These are phyloP conservation scores for Senecio squalidus DNA, from an alignment of 140 eudicot genomes.

Conservation along the genomic window DNA sequence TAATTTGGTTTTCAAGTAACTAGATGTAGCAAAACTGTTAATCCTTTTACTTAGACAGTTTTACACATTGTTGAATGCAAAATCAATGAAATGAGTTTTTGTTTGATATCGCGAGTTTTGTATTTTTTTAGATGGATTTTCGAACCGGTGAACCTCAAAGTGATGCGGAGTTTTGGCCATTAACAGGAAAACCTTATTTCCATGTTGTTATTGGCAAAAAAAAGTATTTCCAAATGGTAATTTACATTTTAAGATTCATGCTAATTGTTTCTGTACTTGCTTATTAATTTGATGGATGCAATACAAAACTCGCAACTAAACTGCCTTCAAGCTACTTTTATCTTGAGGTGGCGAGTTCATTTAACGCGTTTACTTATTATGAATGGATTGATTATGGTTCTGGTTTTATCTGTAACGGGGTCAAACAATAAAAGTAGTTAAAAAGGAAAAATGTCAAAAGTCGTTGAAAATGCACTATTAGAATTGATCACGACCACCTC, in stretches of 20 bases:
- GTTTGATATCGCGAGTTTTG: not conserved
- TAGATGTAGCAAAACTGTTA: too few relatives aligned
- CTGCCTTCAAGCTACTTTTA: not conserved
- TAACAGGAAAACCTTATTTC: conserved; percentile 28
- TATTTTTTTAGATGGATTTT: too few relatives aligned
- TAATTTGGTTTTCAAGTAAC: too few relatives aligned
- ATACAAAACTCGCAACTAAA: not conserved
- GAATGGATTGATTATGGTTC: not conserved
- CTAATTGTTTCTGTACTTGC: not conserved
- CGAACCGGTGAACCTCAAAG: not conserved
- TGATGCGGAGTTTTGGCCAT: conserved; percentile 24
- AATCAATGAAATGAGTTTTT: not conserved
- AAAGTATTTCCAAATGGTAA: conserved; percentile 23
- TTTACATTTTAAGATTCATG: not conserved
- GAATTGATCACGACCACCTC: not conserved
- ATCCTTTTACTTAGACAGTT: too few relatives aligned
- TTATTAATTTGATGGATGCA: not conserved
- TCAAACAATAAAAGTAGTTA: not conserved
- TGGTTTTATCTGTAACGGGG: not conserved
- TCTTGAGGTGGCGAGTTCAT: not conserved
- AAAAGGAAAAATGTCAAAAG: not conserved
- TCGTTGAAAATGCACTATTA: not conserved
- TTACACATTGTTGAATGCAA: too few relatives aligned
- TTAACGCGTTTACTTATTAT: not conserved
- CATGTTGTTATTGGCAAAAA: conserved; percentile 17